phyloP scores from a whole-genome alignment of 169 alveolate species.

The Miamiensis avidus region DNA sequence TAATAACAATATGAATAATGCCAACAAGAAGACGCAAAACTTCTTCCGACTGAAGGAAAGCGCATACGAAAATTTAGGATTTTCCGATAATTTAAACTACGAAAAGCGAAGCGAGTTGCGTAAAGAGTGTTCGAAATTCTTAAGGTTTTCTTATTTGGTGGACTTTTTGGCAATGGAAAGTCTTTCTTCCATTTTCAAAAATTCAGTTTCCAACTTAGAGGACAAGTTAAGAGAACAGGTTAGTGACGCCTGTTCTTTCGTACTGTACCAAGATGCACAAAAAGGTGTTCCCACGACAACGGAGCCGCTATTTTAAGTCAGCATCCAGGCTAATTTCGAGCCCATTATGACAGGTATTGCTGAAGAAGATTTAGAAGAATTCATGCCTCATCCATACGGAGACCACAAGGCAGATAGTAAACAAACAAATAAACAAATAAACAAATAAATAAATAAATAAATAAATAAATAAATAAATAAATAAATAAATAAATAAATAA shows the following conservation, averaged over 20 bases:
- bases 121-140: constrained; percentile 86
- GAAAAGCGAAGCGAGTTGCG: constrained; percentile 81
- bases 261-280: constrained; percentile 2
- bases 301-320: constrained; percentile 40
- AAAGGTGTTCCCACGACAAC: neutral
- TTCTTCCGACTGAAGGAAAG: no score
- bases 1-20: neutral
- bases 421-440: no score
- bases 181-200: constrained; percentile 71
- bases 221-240: constrained; percentile 68
- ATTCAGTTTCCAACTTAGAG: constrained; percentile 69
- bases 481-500: no score
- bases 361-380: constrained; percentile 34
- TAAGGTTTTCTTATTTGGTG: constrained; percentile 84
- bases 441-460: no score
- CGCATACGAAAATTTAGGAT: constrained; percentile 72
- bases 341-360: constrained; percentile 18
- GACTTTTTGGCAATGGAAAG: constrained; percentile 85
- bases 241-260: constrained; percentile 33
- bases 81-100: constrained; percentile 85
- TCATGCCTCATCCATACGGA: constrained; percentile 51
- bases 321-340: constrained; percentile 22
- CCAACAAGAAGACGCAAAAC: constrained; percentile 42
- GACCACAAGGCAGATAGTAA: constrained; percentile 21
- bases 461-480: no score